These are phyloP conservation scores for Dactylellina leptospora DNA, from an alignment of 2,329 filamentous ascomycete species.

Conservation along the genomic window DNA sequence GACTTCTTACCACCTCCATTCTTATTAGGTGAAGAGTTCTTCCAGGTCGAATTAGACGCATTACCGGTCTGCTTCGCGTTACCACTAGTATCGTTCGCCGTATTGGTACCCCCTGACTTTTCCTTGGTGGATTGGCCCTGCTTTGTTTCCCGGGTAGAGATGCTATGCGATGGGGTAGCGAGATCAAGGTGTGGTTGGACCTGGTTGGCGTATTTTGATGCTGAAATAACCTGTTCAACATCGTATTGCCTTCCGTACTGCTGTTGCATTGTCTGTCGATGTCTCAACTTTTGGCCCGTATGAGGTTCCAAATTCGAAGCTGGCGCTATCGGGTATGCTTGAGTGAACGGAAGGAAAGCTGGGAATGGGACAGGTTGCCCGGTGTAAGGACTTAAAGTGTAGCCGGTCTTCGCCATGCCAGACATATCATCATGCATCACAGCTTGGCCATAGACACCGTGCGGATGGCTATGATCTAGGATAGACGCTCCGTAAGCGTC, in stretches of 20 bases:
- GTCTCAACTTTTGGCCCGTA: slow-evolving; percentile 36
- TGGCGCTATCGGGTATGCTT: slow-evolving; percentile 16
- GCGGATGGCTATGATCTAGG: slow-evolving; percentile 29
- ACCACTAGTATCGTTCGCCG: slow-evolving; percentile 1
- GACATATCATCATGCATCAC: slow-evolving; percentile 33
- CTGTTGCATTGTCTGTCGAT: slow-evolving; percentile 40
- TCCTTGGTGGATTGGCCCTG: slow-evolving; percentile 20
- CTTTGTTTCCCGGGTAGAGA: slow-evolving; percentile 23
- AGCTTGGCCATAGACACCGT: slow-evolving; percentile 21
- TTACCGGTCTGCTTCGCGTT: slow-evolving; percentile 23
- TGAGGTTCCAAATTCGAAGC: slow-evolving; percentile 29
- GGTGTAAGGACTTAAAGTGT: slow-evolving; percentile 39
- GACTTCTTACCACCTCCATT: slow-evolving; percentile 37
- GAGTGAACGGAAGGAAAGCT: slow-evolving; percentile 23
- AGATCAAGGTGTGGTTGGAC: slow-evolving; percentile 43
- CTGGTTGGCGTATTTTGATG: slow-evolving; percentile 32
- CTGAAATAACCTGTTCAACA: slow-evolving; percentile 29
- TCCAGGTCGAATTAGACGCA: slow-evolving; percentile 18
- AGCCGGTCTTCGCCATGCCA: slow-evolving; percentile 22
- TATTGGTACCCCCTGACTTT: slow-evolving; percentile 14
- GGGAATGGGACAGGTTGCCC: slow-evolving; percentile 24
- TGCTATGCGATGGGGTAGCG: slow-evolving; percentile 33
- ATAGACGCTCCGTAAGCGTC: slow-evolving; percentile 27
- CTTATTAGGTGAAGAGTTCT: slow-evolving; percentile 29
- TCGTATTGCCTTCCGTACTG: slow-evolving; percentile 42